phyloP scores from a whole-genome alignment of 108 stramenopile genomes.

The Skeletonema potamos region DNA sequence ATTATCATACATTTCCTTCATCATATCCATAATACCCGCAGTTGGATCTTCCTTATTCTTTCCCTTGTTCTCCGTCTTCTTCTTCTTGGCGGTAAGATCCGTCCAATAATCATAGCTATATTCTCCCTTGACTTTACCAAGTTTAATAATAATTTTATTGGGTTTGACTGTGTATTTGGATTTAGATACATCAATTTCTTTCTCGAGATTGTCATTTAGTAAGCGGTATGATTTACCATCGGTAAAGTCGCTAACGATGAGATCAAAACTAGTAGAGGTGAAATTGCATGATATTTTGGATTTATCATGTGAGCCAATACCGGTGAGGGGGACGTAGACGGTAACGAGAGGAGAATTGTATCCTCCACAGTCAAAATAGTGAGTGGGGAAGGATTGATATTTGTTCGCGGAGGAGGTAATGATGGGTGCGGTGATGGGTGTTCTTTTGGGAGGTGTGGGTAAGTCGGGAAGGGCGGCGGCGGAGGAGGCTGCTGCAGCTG shows the following conservation, averaged over 20 bases:
- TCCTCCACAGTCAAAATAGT: conserved; percentile 77
- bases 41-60: conserved; percentile 58
- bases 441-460: not conserved
- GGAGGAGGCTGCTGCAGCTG: not conserved
- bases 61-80: conserved; percentile 20
- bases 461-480: not conserved
- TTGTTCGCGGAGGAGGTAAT: conserved; percentile 24
- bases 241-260: conserved; percentile 68
- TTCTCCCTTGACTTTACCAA: conserved; percentile 87
- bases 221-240: conserved; percentile 88
- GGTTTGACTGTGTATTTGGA: conserved; percentile 87
- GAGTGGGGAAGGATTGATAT: conserved; percentile 64
- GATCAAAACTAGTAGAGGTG: conserved; percentile 64
- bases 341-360: conserved; percentile 77
- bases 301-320: conserved; percentile 57
- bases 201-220: conserved; percentile 88
- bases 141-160: conserved; percentile 88
- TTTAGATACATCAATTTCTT: conserved; percentile 86
- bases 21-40: conserved; percentile 91
- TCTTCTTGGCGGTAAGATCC: conserved; percentile 82
- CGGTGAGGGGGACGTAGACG: conserved; percentile 64
- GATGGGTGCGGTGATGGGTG: conserved; percentile 17
- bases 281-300: conserved; percentile 70
- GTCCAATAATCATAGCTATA: conserved; percentile 89
- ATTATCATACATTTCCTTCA: conserved; percentile 97